Evolutionary conservation across 2,329 filamentous ascomycete species (phyloP), one percentile per base, ranked within the genome.

Genomic region (Ophiostoma perfectum): DNA sequence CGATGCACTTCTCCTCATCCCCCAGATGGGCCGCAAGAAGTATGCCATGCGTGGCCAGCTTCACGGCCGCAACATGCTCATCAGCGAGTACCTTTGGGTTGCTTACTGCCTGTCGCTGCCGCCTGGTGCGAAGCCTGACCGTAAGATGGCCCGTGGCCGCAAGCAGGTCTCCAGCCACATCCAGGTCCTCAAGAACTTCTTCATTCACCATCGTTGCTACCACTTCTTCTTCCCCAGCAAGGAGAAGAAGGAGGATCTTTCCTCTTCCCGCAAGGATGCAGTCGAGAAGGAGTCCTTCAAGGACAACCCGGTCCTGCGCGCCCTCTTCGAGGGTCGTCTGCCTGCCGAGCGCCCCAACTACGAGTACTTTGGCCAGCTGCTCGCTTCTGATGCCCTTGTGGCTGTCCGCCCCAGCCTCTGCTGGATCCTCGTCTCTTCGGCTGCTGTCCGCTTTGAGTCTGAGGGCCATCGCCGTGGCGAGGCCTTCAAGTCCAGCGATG

Each of bases 111-210:
- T 77, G 44, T 76, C 77, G 44, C 78, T 85, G 69, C 79, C 81
- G 42, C 78, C 81, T 3, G 82, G 82, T 3, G 77, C 77, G 64
- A 77, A 78, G 58, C 81, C 82, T 2, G 80, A 81, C 70, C 76
- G 82, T 69, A 82, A 83, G 75, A 79, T 81, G 70, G 73, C 76
- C 66, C 74, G 71, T 75, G 81, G 71, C 74, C 80, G 86, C 68
- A 90, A 90, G 76, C 87, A 89, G 73, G 86, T 90, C 5, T 90
- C 87, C 2, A 90, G 87, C 74, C 88, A 90, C 74, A 90, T 90
- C 74, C 88, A 90, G 75, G 88, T 90, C 14, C 78, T 90, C 68
- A 90, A 90, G 78, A 85, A 85, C 66, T 88, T 89, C 75, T 85
- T 90, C 72, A 81, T 83, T 68, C 83, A 84, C 67, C 80, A 89